Evolutionary conservation across 2,329 filamentous ascomycete species (phyloP).

Genomic region (Epichloe scottii): DNA sequence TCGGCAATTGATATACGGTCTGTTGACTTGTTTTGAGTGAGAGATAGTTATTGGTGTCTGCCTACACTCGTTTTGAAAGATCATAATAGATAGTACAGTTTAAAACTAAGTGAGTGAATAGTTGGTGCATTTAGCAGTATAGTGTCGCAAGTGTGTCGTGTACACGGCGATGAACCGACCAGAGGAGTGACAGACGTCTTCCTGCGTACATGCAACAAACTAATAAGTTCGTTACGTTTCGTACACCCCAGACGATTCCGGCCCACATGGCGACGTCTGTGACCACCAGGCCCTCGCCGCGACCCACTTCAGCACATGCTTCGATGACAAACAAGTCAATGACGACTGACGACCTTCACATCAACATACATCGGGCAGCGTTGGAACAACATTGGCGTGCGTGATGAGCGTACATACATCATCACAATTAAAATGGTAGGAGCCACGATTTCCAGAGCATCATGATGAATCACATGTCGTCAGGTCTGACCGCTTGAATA

Average conservation of each 20-base stretch:
- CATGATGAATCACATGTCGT: neutral
- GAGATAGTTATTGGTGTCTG: neutral
- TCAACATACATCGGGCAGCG: neutral
- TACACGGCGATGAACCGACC: too few relatives aligned
- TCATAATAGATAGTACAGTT: neutral
- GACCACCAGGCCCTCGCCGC: neutral
- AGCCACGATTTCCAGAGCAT: neutral
- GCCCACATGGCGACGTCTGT: neutral
- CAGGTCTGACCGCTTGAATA: slow-evolving; percentile 6
- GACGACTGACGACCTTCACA: neutral
- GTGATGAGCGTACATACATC: neutral
- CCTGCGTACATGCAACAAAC: too few relatives aligned
- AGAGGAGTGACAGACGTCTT: too few relatives aligned
- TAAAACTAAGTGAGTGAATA: too few relatives aligned
- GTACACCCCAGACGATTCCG: too few relatives aligned
- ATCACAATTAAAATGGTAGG: neutral
- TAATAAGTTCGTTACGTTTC: too few relatives aligned
- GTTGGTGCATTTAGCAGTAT: too few relatives aligned
- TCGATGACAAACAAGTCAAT: neutral
- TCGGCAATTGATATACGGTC: slow-evolving; percentile 1
- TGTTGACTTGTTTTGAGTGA: neutral
- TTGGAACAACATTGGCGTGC: neutral
- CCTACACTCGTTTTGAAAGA: neutral
- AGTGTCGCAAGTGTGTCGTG: too few relatives aligned
- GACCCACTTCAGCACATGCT: neutral